These are phyloP conservation scores for Fusarium fracticaudum DNA, from an alignment of 2,329 filamentous ascomycete species.

Conservation along the genomic window DNA sequence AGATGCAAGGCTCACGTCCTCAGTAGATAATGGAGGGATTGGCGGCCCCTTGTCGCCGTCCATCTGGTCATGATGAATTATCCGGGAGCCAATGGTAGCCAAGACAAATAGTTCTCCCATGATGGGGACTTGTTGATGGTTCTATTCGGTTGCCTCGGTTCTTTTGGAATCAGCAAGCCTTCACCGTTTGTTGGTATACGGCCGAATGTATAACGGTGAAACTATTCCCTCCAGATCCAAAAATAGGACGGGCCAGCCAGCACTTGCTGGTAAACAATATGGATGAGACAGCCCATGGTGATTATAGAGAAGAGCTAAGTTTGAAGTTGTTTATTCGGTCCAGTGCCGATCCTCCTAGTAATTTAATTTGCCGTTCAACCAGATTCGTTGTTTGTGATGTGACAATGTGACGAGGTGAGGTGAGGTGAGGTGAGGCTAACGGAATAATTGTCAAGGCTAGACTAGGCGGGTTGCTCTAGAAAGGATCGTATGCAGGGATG, in stretches of 20 bases:
- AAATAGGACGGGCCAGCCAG: conserved; percentile 17
- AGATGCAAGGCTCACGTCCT: conserved; percentile 5
- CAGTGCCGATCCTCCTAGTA: conserved; percentile 27
- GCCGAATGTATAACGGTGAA: conserved; percentile 5
- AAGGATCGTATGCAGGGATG: conserved; percentile 17
- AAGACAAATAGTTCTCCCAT: conserved; percentile 12
- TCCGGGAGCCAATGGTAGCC: conserved; percentile 20
- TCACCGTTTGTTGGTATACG: background rate
- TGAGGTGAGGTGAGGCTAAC: background rate
- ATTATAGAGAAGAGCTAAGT: conserved; percentile 1
- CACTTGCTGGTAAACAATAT: conserved; percentile 29
- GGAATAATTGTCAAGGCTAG: background rate
- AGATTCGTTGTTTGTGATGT: conserved; percentile 6
- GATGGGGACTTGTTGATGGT: conserved; percentile 1
- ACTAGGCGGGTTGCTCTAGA: background rate
- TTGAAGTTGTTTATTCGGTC: conserved; percentile 2
- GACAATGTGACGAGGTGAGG: conserved; percentile 10
- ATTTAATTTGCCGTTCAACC: conserved; percentile 24
- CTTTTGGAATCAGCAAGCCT: background rate
- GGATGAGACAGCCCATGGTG: conserved; percentile 27
- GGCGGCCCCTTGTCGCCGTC: background rate
- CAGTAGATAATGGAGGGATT: conserved; percentile 32
- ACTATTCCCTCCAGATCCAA: conserved; percentile 22
- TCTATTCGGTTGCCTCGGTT: conserved; percentile 4
- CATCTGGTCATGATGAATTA: conserved; percentile 18